These are phyloP conservation scores for Ziziphus jujuba DNA, from an alignment of 306 rosid species.

Conservation along the genomic window DNA sequence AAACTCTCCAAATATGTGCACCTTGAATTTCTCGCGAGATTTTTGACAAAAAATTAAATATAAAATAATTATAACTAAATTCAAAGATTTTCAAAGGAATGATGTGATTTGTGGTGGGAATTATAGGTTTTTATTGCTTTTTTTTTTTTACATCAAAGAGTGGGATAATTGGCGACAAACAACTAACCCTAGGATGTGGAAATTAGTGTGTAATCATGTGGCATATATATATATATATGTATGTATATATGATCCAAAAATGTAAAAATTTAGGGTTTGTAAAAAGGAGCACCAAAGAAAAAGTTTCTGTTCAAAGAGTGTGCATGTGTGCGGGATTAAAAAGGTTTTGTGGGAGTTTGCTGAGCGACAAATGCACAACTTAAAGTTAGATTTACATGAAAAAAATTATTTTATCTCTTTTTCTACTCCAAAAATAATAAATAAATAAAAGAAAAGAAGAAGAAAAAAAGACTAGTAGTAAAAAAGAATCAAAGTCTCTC, in stretches of 20 bases:
- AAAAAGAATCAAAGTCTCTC: constrained; percentile 30
- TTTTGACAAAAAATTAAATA: constrained; percentile 40
- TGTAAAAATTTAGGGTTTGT: constrained; percentile 19
- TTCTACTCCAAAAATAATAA: constrained; percentile 1
- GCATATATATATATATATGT: neutral
- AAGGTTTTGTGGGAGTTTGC: constrained; percentile 33
- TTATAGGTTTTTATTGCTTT: constrained; percentile 27
- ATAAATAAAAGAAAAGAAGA: no score
- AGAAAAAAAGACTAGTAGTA: constrained; percentile 16
- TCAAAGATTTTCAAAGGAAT: constrained; percentile 30
- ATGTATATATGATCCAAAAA: neutral
- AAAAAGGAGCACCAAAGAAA: constrained; percentile 36
- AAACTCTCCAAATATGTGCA: constrained; percentile 28
- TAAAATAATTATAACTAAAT: constrained; percentile 30
- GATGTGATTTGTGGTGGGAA: constrained; percentile 55
- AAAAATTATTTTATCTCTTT: constrained; percentile 17
- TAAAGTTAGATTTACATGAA: constrained; percentile 39
- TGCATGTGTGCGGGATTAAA: constrained; percentile 26
- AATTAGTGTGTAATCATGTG: constrained; percentile 46
- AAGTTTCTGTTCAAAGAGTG: constrained; percentile 42
- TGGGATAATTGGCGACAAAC: constrained; percentile 36
- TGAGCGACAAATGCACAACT: constrained; percentile 66
- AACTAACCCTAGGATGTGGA: constrained; percentile 55
- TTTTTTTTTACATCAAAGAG: constrained; percentile 52
- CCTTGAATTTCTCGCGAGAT: constrained; percentile 33